Conservation (phyloP, 495 filamentous ascomycete species). For the Lepraria neglecta region DNA sequence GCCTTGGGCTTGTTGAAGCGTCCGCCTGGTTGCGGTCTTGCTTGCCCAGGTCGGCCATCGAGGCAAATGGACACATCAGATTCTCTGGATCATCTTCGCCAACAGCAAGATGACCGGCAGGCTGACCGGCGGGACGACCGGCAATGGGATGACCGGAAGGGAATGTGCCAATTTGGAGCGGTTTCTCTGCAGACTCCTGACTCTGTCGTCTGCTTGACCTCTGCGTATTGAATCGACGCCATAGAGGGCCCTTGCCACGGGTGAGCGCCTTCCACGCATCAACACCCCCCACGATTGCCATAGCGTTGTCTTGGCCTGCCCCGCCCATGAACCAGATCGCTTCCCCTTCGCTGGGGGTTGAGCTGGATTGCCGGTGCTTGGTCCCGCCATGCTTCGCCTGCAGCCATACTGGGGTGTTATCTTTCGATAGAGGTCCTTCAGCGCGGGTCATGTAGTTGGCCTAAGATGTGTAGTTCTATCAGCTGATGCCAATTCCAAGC, state of each 20-base stretch:
- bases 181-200: background rate
- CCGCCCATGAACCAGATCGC: background rate
- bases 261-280: conserved; percentile 19
- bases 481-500: background rate
- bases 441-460: conserved; percentile 2
- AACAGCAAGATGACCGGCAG: conserved; percentile 13
- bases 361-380: background rate
- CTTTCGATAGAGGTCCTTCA: background rate
- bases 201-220: background rate
- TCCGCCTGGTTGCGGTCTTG: conserved; percentile 21
- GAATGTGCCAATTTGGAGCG: background rate
- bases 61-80: conserved; percentile 43
- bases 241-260: conserved; percentile 11
- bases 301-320: conserved; percentile 7
- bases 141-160: conserved; percentile 13
- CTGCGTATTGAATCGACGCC: conserved; percentile 6
- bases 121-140: background rate
- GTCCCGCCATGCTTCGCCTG: conserved; percentile 1
- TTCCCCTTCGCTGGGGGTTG: background rate
- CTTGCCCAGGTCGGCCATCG: conserved; percentile 25
- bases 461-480: background rate
- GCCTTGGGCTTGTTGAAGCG: conserved; percentile 35
- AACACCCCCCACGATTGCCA: conserved; percentile 17
- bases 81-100: conserved; percentile 14
- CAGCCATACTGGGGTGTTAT: background rate